These are phyloP conservation scores for Aspergillus sp. DNA, from an alignment of 2,329 filamentous ascomycete genomes.

Conservation along the genomic window DNA sequence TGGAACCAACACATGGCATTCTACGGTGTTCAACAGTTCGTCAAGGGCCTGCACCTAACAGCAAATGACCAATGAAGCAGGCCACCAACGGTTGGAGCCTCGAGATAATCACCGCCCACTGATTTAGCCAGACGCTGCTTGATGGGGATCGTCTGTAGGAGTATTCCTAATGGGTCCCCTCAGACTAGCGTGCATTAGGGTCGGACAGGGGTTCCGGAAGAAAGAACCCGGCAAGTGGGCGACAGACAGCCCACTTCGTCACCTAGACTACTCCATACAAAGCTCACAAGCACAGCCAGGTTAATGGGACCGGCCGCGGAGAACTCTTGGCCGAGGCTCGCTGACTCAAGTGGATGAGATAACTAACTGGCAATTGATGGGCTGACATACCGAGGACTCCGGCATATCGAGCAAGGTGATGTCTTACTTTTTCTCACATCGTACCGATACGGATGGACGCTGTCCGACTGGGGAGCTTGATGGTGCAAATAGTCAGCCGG, in stretches of 20 bases:
- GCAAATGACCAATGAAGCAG: background rate
- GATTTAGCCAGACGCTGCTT: background rate
- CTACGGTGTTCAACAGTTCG: background rate
- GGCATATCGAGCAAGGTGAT: too few relatives aligned
- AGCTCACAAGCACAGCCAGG: too few relatives aligned
- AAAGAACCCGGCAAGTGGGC: background rate
- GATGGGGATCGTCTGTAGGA: background rate
- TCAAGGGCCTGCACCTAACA: background rate
- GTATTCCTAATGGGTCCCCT: background rate
- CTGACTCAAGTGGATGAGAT: too few relatives aligned
- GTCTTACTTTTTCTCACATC: too few relatives aligned
- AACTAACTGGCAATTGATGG: too few relatives aligned
- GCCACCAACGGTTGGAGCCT: background rate
- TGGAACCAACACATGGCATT: background rate
- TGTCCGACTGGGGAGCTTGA: too few relatives aligned
- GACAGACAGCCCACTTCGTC: background rate
- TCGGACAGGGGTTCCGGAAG: background rate
- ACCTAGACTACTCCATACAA: background rate
- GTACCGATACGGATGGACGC: too few relatives aligned
- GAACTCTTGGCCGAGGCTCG: too few relatives aligned
- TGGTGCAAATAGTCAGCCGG: background rate
- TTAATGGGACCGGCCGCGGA: too few relatives aligned
- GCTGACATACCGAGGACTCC: too few relatives aligned
- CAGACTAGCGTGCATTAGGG: slow-evolving; percentile 3
- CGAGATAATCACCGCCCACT: background rate